Base-by-base conservation (phyloP, 805 yeast genomes). In the Lachancea cidri region DNA sequence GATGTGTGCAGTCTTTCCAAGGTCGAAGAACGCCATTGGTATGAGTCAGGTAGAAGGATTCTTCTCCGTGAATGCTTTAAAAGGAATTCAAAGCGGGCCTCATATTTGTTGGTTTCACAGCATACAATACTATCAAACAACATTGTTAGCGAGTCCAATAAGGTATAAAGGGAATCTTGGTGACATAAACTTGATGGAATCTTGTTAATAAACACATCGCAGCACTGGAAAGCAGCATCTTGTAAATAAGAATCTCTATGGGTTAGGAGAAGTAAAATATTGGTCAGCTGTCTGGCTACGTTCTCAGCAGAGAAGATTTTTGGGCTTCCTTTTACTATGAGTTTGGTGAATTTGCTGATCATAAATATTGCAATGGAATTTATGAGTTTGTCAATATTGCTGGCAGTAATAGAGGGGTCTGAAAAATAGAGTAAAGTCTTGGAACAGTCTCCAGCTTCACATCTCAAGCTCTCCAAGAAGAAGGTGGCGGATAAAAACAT, bases 401-500 rank as follows among this genome's bases (percentile, higher is more conserved):
- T 73, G 29, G 85, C 75, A 29, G 73, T 70, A 47, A 86, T 71
- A 0, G 94, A 82, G 2, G 96, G 93, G 56, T 93, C 98, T 1
- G 93, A 83, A 51, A 83, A 82, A 64, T 93, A 93, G 30, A 73
- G 71, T 40, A 91, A 71, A 27, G 79, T 68, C n/a, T 80, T 78
- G 0, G 94, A 80, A 49, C 95, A 83, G 48, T 83, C 81, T 11
- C 97, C 98, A 6, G 83, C 71, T 39, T 74, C 77, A 16, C 85
- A 85, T 44, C 99, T 72, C 38, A 87, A 68, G 15, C 79, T 70
- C 66, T 93, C 99, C 29, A 91, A 71, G 42, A 88, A 72, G 3
- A 83, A 69, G 0, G 95, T 72, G 0, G 98, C 84, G 0, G 96
- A 81, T 50, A 93, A 66, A 58, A 93, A 93, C 85, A 91, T 85